These are phyloP conservation scores for Trichomonas vaginalis DNA, from an alignment of 208 protist species.

Conservation along the genomic window DNA sequence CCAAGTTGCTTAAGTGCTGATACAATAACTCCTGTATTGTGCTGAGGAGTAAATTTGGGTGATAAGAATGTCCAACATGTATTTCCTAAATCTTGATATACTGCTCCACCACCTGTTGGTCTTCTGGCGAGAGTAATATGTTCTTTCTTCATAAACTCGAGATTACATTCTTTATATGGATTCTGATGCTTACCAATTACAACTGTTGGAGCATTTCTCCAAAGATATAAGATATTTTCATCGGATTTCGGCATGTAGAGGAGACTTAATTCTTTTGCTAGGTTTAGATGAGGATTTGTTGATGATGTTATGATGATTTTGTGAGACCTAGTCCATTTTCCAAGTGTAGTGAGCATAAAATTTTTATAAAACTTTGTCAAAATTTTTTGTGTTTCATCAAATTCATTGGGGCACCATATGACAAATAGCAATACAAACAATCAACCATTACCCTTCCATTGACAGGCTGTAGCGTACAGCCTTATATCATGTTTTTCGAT, in stretches of 20 bases:
- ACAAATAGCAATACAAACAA: no score
- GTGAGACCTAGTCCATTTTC: background rate
- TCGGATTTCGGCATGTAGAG: background rate
- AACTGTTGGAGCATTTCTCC: background rate
- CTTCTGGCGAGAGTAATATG: background rate
- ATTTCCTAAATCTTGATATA: slow-evolving; percentile 13
- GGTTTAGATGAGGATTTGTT: background rate
- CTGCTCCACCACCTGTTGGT: background rate
- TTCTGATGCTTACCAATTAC: slow-evolving; percentile 10
- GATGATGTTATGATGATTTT: background rate
- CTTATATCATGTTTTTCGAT: no score
- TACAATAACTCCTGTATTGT: background rate
- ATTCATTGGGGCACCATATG: no score
- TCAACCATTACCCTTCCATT: no score
- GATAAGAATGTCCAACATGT: background rate
- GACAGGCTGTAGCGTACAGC: no score
- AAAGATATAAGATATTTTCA: slow-evolving; percentile 5
- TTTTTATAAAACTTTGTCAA: background rate
- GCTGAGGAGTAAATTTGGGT: background rate
- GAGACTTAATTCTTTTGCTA: background rate
- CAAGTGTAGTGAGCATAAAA: background rate
- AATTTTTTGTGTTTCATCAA: no score
- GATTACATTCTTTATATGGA: slow-evolving; percentile 15
- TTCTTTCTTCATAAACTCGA: background rate
- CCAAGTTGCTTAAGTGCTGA: background rate